These are phyloP conservation scores for Aspergillus viridinutans DNA, from an alignment of 2,329 filamentous ascomycete species.

Conservation along the genomic window DNA sequence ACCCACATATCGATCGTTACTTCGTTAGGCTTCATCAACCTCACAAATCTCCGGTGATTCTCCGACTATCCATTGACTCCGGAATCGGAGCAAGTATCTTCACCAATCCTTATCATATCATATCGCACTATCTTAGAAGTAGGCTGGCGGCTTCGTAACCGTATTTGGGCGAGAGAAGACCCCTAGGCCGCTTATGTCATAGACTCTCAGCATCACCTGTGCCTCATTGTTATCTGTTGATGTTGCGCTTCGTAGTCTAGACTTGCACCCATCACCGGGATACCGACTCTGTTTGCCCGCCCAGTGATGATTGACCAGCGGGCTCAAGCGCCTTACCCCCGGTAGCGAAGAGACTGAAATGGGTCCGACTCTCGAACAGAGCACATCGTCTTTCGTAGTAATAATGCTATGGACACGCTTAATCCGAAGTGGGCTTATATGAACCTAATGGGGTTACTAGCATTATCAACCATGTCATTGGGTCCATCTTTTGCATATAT, in stretches of 20 bases:
- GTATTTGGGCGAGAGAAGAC: background rate
- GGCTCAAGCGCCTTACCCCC: no score
- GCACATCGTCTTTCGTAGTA: background rate
- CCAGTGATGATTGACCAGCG: no score
- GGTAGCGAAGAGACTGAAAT: no score
- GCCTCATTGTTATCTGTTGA: background rate
- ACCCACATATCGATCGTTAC: background rate
- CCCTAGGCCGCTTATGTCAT: background rate
- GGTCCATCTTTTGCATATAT: background rate
- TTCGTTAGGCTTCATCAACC: background rate
- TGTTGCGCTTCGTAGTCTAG: no score
- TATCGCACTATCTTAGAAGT: background rate
- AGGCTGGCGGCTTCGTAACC: background rate
- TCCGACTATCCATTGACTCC: slow-evolving; percentile 3
- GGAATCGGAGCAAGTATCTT: slow-evolving; percentile 2
- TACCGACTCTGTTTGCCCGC: no score
- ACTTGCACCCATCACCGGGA: no score
- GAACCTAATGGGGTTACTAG: no score
- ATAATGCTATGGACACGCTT: background rate
- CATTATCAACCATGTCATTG: no score
- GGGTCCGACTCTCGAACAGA: no score
- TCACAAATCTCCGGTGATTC: background rate
- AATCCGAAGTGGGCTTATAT: background rate
- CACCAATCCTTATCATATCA: slow-evolving; percentile 1
- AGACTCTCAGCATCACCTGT: background rate